Evolutionary conservation across 805 yeast genomes (phyloP).

Genomic region (Jamesozyma hellenica): DNA sequence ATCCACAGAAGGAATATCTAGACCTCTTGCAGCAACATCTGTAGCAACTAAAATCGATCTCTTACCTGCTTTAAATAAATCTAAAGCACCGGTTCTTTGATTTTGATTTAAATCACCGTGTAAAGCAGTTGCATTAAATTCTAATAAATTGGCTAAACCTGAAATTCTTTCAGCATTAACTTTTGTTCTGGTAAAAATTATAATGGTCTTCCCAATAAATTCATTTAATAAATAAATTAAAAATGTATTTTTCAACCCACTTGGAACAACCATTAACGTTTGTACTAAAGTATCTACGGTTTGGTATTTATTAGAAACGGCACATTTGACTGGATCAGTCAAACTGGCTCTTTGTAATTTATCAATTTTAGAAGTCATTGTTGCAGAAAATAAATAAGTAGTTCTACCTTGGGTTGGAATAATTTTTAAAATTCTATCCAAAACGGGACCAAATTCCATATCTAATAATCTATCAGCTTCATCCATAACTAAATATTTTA

Average conservation of each 20-base stretch:
- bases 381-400: conserved; percentile 86
- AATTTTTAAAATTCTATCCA: conserved; percentile 73
- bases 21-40: conserved; percentile 83
- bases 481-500: conserved; percentile 84
- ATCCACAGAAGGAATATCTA: conserved; percentile 75
- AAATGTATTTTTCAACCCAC: conserved; percentile 84
- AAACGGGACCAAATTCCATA: conserved; percentile 92
- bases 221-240: conserved; percentile 77
- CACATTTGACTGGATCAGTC: conserved; percentile 78
- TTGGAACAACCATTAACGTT: conserved; percentile 80
- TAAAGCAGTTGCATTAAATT: conserved; percentile 82
- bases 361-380: conserved; percentile 92
- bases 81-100: conserved; percentile 72
- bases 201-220: conserved; percentile 71
- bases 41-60: conserved; percentile 67
- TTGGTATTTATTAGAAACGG: conserved; percentile 78
- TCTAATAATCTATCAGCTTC: conserved; percentile 95
- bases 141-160: conserved; percentile 64
- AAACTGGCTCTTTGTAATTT: conserved; percentile 90
- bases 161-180: conserved; percentile 92
- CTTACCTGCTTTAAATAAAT: conserved; percentile 66
- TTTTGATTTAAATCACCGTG: conserved; percentile 88
- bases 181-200: conserved; percentile 87
- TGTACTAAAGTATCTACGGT: conserved; percentile 93
- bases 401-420: conserved; percentile 76